These are phyloP conservation scores for Terfezia claveryi DNA, from an alignment of 495 filamentous ascomycete species.

Conservation along the genomic window DNA sequence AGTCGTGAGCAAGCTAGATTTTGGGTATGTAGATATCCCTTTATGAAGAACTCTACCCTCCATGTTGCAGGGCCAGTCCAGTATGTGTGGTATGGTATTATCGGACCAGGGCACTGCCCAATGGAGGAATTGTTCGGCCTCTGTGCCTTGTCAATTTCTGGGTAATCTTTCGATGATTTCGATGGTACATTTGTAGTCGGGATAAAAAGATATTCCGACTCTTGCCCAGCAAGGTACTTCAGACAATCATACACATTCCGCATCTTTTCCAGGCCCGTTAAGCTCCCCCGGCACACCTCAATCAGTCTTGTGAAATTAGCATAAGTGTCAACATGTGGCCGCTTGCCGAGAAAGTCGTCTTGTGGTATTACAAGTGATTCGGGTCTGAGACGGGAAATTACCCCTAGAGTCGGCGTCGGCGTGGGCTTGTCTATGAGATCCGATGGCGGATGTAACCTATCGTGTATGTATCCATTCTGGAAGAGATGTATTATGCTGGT, in stretches of 20 bases:
- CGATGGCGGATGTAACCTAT: no score
- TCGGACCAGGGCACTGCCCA: slow-evolving; percentile 31
- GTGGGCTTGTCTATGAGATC: no score
- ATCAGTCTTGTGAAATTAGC: slow-evolving; percentile 30
- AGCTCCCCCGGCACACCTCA: slow-evolving; percentile 29
- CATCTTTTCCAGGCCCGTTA: slow-evolving; percentile 30
- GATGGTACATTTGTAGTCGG: slow-evolving; percentile 23
- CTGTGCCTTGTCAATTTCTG: slow-evolving; percentile 16
- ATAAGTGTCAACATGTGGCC: slow-evolving; percentile 29
- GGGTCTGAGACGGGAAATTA: not conserved
- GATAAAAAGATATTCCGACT: slow-evolving; percentile 28
- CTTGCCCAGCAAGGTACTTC: slow-evolving; percentile 25
- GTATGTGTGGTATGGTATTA: slow-evolving; percentile 34
- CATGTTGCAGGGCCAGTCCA: slow-evolving; percentile 37
- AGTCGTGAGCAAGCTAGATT: slow-evolving; percentile 32
- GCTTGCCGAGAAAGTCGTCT: slow-evolving; percentile 29
- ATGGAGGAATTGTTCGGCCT: slow-evolving; percentile 13
- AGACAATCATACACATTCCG: slow-evolving; percentile 32
- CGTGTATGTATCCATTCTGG: slow-evolving; percentile 12
- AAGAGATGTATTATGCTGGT: slow-evolving; percentile 18
- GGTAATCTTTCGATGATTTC: slow-evolving; percentile 10
- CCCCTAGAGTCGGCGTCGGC: no score
- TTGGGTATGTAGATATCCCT: slow-evolving; percentile 35
- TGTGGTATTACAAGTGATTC: slow-evolving; percentile 5
- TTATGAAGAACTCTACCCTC: slow-evolving; percentile 35